Percentiles rank a stretch among this genome's conserved stretches.
phyloP scores from a whole-genome alignment of 805 yeast genomes.

The Phaffomyces opuntiae region DNA sequence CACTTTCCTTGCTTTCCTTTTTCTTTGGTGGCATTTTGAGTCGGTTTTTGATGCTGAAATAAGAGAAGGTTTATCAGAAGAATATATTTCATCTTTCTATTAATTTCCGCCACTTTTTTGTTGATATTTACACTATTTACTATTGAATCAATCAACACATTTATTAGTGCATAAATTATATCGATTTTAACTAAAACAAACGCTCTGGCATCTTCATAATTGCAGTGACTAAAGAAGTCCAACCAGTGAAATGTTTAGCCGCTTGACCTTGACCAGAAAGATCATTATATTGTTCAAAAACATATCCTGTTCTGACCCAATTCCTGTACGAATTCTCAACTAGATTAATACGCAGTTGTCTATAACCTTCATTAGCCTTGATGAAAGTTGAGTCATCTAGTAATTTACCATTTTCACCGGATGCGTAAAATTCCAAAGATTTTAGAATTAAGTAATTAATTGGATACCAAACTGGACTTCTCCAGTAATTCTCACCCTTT shows the following conservation, averaged over 20 bases:
- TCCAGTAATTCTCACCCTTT: conserved; percentile 89
- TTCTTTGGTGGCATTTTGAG: conserved; percentile 6
- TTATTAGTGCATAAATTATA: too few species aligned
- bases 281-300: conserved; percentile 89
- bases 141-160: too few species aligned
- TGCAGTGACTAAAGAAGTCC: conserved; percentile 79
- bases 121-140: too few species aligned
- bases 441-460: conserved; percentile 81
- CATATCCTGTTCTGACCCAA: conserved; percentile 71
- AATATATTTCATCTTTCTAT: background rate
- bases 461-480: conserved; percentile 90
- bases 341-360: conserved; percentile 53
- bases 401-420: conserved; percentile 15
- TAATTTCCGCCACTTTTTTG: too few species aligned
- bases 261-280: conserved; percentile 68
- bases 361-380: conserved; percentile 44
- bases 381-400: conserved; percentile 24
- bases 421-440: conserved; percentile 50
- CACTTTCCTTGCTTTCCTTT: background rate
- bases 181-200: background rate
- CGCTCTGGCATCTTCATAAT: conserved; percentile 78
- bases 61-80: too few species aligned
- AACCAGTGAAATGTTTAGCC: conserved; percentile 86
- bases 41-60: background rate
- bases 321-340: conserved; percentile 62